Evolutionary conservation across 2,329 filamentous ascomycete species (phyloP), one percentile per base, ranked within the genome.

Genomic region (Colletotrichum echinochloae): DNA sequence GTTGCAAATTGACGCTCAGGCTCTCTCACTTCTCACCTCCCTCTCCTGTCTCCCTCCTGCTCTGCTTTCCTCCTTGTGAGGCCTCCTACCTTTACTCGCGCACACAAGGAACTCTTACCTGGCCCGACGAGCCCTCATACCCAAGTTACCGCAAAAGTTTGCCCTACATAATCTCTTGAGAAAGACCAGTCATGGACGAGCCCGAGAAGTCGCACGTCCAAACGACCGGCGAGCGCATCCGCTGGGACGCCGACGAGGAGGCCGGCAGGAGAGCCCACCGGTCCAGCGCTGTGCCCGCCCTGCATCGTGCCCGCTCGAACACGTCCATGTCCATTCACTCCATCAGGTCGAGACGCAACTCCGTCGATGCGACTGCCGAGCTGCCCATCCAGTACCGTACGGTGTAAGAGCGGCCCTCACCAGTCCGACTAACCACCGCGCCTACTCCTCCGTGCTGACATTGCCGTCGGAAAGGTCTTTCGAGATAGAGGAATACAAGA

Each of bases 331-430:
- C 81, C 51, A 83, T 83, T 67, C 80, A 78, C 62, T 81, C 81
- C 55, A 76, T 81, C 33, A 78, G 77, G 44, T 81, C 81, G 7
- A 76, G 79, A 26, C 78, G 79, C 49, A 78, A 78, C 59, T 74
- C 76, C 60, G 80, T 85, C 37, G 82, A 85, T 65, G 82, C 81
- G 5, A 75, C 79, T 2, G 78, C 81, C 18, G 80, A 78, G 3
- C 77, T 88, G 59, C 86, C 86, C n/a, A 86, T 88, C 63, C 84
- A 87, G 72, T 88, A 88, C 74, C 84, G 86, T 54, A 88, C 85
- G 3, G 78, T 87, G 80, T 87, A 82, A 82, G 82, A 74, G 20
- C 33, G 35, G 51, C 60, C 44, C n/a, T 54, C 16, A 6, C 46
- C 39, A 52, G 48, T 44, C 73, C 71, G 60, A 72, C 46, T 30